These are phyloP conservation scores for Microdochium paspali DNA, from an alignment of 2,329 filamentous ascomycete genomes.

Conservation along the genomic window DNA sequence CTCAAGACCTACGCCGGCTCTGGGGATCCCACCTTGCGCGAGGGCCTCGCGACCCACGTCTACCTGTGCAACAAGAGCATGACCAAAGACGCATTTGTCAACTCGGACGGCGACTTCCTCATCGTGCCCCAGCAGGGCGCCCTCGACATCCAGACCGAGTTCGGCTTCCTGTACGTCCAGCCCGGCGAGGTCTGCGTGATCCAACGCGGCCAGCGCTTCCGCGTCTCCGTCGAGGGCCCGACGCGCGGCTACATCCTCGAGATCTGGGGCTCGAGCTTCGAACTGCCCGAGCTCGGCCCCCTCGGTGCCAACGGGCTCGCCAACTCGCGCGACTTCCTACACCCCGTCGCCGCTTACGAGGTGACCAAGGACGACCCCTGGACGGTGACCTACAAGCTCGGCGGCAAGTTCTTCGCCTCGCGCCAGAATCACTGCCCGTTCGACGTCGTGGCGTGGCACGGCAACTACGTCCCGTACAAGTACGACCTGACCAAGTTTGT, in stretches of 20 bases:
- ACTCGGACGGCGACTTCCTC: constrained; percentile 57
- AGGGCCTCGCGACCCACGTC: constrained; percentile 39
- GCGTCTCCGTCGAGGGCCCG: constrained; percentile 49
- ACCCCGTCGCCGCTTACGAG: constrained; percentile 50
- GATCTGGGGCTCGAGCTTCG: constrained; percentile 54
- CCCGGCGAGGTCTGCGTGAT: constrained; percentile 61
- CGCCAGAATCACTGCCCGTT: constrained; percentile 58
- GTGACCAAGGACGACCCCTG: constrained; percentile 40
- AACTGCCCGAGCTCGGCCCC: constrained; percentile 57
- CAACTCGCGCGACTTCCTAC: constrained; percentile 55
- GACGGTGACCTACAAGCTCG: constrained; percentile 52
- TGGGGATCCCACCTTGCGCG: constrained; percentile 36
- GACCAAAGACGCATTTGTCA: constrained; percentile 36
- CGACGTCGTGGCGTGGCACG: constrained; percentile 65
- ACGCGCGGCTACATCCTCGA: constrained; percentile 59
- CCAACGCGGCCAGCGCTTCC: constrained; percentile 54
- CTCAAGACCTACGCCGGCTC: constrained; percentile 38
- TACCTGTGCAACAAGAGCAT: constrained; percentile 37
- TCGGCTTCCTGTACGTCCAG: constrained; percentile 53
- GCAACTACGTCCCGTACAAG: constrained; percentile 54
- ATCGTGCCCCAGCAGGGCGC: constrained; percentile 57
- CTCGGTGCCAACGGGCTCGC: constrained; percentile 59
- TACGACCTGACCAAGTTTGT: constrained; percentile 48
- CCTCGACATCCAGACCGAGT: constrained; percentile 59
- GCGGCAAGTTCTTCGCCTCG: constrained; percentile 49